phyloP scores from a whole-genome alignment of 2,329 filamentous ascomycete species.

The Venturia carpophila region DNA sequence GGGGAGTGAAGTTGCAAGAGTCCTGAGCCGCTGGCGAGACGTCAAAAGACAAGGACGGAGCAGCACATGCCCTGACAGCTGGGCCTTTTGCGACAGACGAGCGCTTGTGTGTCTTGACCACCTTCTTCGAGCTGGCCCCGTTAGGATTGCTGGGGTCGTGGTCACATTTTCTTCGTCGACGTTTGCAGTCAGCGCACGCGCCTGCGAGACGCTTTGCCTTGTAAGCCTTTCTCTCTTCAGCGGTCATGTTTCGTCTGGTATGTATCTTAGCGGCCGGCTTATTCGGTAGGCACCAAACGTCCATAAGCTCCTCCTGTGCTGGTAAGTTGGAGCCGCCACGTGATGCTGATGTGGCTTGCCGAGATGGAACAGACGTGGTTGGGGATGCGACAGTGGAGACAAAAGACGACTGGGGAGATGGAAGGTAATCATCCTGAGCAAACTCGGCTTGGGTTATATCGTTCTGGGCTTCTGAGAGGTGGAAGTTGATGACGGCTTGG shows the following conservation, averaged over 20 bases:
- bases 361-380: neutral
- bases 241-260: constrained; percentile 18
- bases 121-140: neutral
- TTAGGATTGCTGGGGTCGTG: neutral
- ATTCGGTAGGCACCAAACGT: constrained; percentile 19
- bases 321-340: neutral
- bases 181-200: constrained; percentile 20
- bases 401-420: constrained; percentile 19
- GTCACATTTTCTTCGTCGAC: constrained; percentile 18
- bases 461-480: constrained; percentile 29
- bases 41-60: neutral
- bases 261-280: constrained; percentile 18
- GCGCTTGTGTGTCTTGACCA: neutral
- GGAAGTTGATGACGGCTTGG: constrained; percentile 32
- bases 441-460: constrained; percentile 20
- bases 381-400: constrained; percentile 9
- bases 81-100: neutral
- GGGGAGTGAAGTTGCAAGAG: neutral
- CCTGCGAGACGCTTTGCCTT: constrained; percentile 19
- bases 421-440: constrained; percentile 15
- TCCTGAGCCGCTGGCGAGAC: neutral
- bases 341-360: constrained; percentile 3
- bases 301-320: constrained; percentile 18
- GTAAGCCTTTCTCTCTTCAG: constrained; percentile 20
- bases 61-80: neutral